Base-by-base conservation (phyloP, 2,329 filamentous ascomycete species). In the Botrytis aclada region DNA sequence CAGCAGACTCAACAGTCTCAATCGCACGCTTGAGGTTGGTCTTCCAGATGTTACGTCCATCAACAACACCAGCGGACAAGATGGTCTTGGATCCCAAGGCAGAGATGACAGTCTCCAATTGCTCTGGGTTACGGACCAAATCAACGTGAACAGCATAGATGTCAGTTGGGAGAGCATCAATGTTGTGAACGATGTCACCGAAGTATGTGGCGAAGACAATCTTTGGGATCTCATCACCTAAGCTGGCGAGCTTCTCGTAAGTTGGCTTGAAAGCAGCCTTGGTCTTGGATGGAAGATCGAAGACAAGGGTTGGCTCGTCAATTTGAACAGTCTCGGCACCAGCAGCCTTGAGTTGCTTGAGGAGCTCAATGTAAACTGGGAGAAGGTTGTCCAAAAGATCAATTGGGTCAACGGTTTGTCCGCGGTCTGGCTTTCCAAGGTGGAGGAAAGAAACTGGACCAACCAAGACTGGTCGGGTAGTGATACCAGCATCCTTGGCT, bases 11-110 rank as follows among this genome's bases (percentile, higher is more conserved):
- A 75, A 96, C 92, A 77, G 87, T 89, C 88, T 96, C 95, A 77
- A 99, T 97, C 81, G 96, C 94, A 81, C 90, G 90, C 90, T 97
- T 93, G 87, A 98, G 92, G 91, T 98, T 97, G 86, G 94, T 98
- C 93, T 99, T 99, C 96, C 96, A 99, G 88, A 99, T 98, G 90
- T 99, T 99, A 82, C 96, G 94, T 81, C 96, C 96, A 81, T 99
- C 95, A 78, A 99, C 96, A 80, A 99, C 93, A 93, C 96, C 96
- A 77, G 91, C 92, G 78, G 96, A 99, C 78, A 99, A 91, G 79
- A 94, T 85, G 83, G 97, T 97, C 84, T 94, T 94, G 83, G 93
- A 85, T 83, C 94, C 94, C 77, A 99, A 90, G 81, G 94, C 91
- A 81, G 86, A 88, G 79, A 94, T 84, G 81, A 99, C 94, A 78